Evolutionary conservation across 306 rosid genomes (phyloP).

Genomic region (Prosopis cineraria): DNA sequence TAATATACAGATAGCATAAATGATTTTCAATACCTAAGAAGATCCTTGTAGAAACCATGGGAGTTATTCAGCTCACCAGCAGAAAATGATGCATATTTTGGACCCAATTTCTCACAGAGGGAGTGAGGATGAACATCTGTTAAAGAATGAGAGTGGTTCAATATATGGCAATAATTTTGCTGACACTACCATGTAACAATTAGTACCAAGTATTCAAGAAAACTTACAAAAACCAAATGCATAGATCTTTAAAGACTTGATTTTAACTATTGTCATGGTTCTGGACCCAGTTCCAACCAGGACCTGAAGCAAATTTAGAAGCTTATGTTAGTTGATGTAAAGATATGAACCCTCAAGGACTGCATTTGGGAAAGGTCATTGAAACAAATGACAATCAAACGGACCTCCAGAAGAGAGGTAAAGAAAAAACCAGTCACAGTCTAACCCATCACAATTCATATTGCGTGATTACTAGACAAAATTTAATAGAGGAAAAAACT

Average conservation of each 20-base stretch:
- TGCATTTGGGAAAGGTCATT: conserved; percentile 5
- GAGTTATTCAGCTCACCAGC: conserved; percentile 60
- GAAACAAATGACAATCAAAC: background rate
- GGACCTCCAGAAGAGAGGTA: conserved; percentile 1
- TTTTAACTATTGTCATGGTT: conserved; percentile 77
- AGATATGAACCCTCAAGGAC: conserved; percentile 18
- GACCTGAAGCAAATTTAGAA: conserved; percentile 55
- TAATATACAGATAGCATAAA: conserved; percentile 16
- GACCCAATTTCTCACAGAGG: conserved; percentile 85
- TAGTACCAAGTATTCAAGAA: conserved; percentile 28
- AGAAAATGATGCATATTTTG: conserved; percentile 78
- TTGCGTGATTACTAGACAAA: background rate
- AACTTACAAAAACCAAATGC: conserved; percentile 98
- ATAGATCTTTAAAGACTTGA: conserved; percentile 84
- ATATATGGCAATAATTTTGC: conserved; percentile 22
- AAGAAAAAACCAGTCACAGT: background rate
- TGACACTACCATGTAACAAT: conserved; percentile 10
- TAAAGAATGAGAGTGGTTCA: conserved; percentile 23
- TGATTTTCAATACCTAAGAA: conserved; percentile 72
- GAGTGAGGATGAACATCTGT: conserved; percentile 85
- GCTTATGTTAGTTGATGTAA: background rate
- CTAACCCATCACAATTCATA: conserved; percentile 5
- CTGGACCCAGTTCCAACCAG: conserved; percentile 93
- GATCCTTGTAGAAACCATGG: conserved; percentile 77
- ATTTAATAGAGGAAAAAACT: background rate